Percentiles rank a stretch among this genome's conserved stretches.
These are phyloP conservation scores for Aspergillus fumigatus DNA, from an alignment of 2,329 filamentous ascomycete species.

Conservation along the genomic window DNA sequence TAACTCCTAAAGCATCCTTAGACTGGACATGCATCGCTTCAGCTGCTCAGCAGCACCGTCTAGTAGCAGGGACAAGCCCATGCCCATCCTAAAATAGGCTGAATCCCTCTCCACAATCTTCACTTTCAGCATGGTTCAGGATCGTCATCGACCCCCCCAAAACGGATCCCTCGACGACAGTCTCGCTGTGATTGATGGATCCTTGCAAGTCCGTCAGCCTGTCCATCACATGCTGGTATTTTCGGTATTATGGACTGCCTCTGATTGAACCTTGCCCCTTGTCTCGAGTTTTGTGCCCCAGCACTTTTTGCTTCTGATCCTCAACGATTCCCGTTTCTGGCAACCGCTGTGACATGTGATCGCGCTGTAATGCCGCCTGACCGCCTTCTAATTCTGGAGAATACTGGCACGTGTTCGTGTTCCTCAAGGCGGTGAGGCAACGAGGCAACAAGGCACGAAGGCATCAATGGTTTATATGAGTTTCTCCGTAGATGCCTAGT, in stretches of 20 bases:
- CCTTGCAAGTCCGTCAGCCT: not conserved
- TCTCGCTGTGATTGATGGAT: not conserved
- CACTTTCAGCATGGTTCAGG: not conserved
- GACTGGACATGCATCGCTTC: not conserved
- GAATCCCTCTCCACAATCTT: not conserved
- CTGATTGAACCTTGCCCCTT: not conserved
- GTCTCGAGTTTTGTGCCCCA: not conserved
- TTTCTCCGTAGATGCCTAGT: too few species aligned
- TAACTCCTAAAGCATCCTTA: not conserved
- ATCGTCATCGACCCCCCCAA: not conserved
- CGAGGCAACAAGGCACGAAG: not conserved
- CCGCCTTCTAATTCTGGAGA: constrained; percentile 1
- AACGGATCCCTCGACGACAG: not conserved
- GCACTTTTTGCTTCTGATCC: not conserved
- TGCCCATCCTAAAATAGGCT: not conserved
- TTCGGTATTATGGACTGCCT: not conserved
- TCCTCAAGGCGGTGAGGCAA: not conserved
- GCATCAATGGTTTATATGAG: too few species aligned
- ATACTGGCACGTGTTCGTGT: not conserved
- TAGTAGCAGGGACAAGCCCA: not conserved
- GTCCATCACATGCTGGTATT: not conserved
- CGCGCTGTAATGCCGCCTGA: not conserved
- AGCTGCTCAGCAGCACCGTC: not conserved
- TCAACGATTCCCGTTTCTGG: constrained; percentile 1
- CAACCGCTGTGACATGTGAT: constrained; percentile 9